A percentile compares a stretch with the other conserved stretches of the same genome.
phyloP scores from a whole-genome alignment of 495 filamentous ascomycete genomes.

The Tetracladium marchalianum region DNA sequence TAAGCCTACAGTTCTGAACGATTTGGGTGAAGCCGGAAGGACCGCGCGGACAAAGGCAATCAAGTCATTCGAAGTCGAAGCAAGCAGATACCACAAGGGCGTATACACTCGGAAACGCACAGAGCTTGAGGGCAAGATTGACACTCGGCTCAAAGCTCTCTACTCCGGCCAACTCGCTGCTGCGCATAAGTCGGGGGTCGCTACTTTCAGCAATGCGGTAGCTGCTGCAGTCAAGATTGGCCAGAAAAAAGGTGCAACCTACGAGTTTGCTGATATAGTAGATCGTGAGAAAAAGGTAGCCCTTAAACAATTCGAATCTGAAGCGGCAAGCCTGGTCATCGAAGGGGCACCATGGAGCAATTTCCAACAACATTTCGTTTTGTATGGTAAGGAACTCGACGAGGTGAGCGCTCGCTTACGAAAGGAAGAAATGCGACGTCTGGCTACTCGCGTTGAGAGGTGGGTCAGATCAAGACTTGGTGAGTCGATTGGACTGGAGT shows the following conservation, averaged over 20 bases:
- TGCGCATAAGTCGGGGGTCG: constrained; percentile 79
- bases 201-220: constrained; percentile 82
- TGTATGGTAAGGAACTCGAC: constrained; percentile 71
- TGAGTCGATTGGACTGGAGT: constrained; percentile 85
- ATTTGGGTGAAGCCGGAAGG: constrained; percentile 68
- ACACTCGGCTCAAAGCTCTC: constrained; percentile 73
- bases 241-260: constrained; percentile 78
- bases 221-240: constrained; percentile 65
- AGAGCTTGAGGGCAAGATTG: constrained; percentile 80
- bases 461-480: constrained; percentile 82
- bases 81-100: constrained; percentile 90
- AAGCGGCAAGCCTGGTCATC: constrained; percentile 63
- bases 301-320: constrained; percentile 63
- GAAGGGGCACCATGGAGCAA: constrained; percentile 75
- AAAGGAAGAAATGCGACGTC: constrained; percentile 88
- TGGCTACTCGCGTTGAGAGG: constrained; percentile 82
- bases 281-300: constrained; percentile 67
- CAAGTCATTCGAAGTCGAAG: constrained; percentile 78
- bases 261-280: constrained; percentile 95
- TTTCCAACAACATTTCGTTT: constrained; percentile 41
- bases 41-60: constrained; percentile 60
- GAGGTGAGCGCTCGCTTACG: constrained; percentile 73
- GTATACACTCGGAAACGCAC: constrained; percentile 77
- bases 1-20: constrained; percentile 58
- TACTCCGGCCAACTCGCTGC: constrained; percentile 81